Conservation (phyloP, 768 basidiomycete species). For the Gymnopilus junonius region DNA sequence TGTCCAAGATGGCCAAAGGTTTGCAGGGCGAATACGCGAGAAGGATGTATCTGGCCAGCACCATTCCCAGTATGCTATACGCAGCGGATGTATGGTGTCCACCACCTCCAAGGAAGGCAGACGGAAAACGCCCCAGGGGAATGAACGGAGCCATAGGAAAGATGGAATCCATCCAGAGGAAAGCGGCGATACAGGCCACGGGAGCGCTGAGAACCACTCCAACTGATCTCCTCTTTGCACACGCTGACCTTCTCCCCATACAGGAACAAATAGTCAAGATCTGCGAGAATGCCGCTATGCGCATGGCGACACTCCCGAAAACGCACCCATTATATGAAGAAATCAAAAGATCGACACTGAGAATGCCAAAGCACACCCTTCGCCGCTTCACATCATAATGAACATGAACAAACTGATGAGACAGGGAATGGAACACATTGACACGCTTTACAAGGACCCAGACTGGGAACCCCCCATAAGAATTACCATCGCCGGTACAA, state of each 20-base stretch:
- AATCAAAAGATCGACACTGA: background rate
- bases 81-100: constrained; percentile 30
- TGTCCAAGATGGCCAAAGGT: constrained; percentile 25
- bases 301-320: constrained; percentile 21
- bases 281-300: constrained; percentile 9
- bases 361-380: constrained; percentile 14
- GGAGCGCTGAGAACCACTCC: constrained; percentile 18
- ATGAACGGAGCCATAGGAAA: constrained; percentile 6
- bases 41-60: constrained; percentile 29
- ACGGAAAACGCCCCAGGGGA: background rate
- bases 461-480: background rate
- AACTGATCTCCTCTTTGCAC: constrained; percentile 7
- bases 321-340: constrained; percentile 17
- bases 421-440: constrained; percentile 20
- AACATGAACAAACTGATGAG: constrained; percentile 3
- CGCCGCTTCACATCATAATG: constrained; percentile 27
- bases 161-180: constrained; percentile 10
- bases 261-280: constrained; percentile 8
- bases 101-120: background rate
- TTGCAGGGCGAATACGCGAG: constrained; percentile 16
- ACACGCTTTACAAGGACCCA: background rate
- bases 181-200: constrained; percentile 10
- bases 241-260: constrained; percentile 18
- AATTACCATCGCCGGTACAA: background rate
- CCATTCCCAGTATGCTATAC: constrained; percentile 35